Percentiles rank a stretch among this genome's conserved stretches.
Conservation (phyloP, 208 protist species). For the Wallacemonas sp. region DNA sequence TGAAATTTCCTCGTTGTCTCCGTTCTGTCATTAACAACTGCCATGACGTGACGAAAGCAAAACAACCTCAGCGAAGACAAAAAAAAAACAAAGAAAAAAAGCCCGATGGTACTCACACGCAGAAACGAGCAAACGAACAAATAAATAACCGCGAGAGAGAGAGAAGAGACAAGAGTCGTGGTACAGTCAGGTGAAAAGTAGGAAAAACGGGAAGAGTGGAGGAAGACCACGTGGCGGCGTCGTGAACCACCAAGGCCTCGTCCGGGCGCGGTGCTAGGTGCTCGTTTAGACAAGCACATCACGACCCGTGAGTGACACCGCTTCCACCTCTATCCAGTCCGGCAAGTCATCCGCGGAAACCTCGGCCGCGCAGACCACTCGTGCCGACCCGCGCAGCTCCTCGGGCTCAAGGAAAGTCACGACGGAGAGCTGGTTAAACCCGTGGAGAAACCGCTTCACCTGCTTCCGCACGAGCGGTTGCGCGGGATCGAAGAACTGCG, state of each 20-base stretch:
- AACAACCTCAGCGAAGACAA: not conserved
- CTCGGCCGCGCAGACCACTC: slow-evolving; percentile 18
- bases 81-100: slow-evolving; percentile 9
- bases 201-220: not conserved
- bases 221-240: not conserved
- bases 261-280: too few species aligned
- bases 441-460: slow-evolving; percentile 24
- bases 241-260: not conserved
- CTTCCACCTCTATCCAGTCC: slow-evolving; percentile 26
- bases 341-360: slow-evolving; percentile 22
- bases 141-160: slow-evolving; percentile 5
- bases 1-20: too few species aligned
- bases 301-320: slow-evolving; percentile 10
- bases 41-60: not conserved
- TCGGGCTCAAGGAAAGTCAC: slow-evolving; percentile 27
- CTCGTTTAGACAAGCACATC: slow-evolving; percentile 14
- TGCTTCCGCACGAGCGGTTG: slow-evolving; percentile 29
- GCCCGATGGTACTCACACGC: not conserved
- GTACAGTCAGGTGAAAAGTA: not conserved
- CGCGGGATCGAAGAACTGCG: slow-evolving; percentile 17
- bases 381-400: slow-evolving; percentile 23
- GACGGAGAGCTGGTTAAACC: slow-evolving; percentile 24
- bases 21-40: too few species aligned
- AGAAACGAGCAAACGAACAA: not conserved
- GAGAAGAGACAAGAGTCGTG: not conserved